Evolutionary conservation across 2,329 filamentous ascomycete species (phyloP).

Genomic region (Tolypocladium amazonense): DNA sequence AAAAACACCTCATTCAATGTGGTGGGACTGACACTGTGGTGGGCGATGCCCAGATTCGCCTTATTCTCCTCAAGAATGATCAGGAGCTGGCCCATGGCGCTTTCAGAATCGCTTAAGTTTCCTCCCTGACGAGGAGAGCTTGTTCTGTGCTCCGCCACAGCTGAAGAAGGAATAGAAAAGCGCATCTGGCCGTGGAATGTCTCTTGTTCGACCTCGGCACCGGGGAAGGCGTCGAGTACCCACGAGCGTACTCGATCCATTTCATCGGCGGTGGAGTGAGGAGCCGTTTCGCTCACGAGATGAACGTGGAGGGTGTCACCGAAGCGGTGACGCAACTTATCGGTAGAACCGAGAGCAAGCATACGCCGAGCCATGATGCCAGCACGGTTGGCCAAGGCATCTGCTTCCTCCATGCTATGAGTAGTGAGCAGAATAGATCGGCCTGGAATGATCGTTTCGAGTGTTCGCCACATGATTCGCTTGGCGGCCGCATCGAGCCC

Average conservation of each 20-base stretch:
- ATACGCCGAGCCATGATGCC: constrained; percentile 81
- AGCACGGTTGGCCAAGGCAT: constrained; percentile 71
- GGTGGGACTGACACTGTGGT: constrained; percentile 79
- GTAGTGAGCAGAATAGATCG: constrained; percentile 80
- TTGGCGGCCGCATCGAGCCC: constrained; percentile 89
- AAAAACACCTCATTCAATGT: constrained; percentile 89
- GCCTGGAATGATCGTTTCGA: constrained; percentile 61
- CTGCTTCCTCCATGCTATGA: constrained; percentile 92
- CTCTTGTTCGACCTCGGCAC: constrained; percentile 59
- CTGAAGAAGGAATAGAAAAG: constrained; percentile 49
- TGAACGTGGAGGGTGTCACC: constrained; percentile 76
- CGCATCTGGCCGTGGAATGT: constrained; percentile 78
- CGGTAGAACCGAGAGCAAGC: constrained; percentile 71
- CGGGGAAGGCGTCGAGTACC: constrained; percentile 50
- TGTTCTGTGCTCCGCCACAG: constrained; percentile 30
- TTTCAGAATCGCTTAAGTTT: constrained; percentile 7
- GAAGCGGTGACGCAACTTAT: constrained; percentile 61
- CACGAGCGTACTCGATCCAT: constrained; percentile 57
- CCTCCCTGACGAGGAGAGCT: constrained; percentile 12
- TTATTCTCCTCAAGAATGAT: constrained; percentile 63
- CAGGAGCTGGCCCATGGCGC: constrained; percentile 59
- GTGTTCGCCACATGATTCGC: constrained; percentile 83
- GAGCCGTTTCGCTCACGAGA: constrained; percentile 63
- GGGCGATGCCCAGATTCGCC: constrained; percentile 59
- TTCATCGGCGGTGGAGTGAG: constrained; percentile 58